Conservation (phyloP, 2,329 filamentous ascomycete species). For the Xylariomycetidae sp. region DNA sequence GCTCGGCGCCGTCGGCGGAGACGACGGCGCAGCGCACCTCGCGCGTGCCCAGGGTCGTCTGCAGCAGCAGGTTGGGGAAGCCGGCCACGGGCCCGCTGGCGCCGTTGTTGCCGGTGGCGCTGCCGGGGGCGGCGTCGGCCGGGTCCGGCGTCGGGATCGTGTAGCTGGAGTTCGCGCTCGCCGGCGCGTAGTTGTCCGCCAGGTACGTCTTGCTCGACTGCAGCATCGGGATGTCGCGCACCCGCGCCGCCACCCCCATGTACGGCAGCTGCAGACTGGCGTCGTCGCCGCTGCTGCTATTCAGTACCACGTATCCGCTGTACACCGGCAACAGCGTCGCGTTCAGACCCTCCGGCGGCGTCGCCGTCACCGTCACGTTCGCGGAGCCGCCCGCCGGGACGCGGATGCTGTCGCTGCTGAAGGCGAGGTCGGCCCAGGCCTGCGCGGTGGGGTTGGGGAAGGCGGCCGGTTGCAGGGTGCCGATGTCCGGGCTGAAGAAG, state of each 20-base stretch:
- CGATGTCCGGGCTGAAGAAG: slow-evolving; percentile 17
- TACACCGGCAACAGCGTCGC: slow-evolving; percentile 33
- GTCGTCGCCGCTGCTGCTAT: slow-evolving; percentile 31
- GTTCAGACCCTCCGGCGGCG: slow-evolving; percentile 23
- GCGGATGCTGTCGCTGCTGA: slow-evolving; percentile 10
- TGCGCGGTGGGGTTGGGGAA: slow-evolving; percentile 12
- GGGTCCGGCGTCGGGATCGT: slow-evolving; percentile 1
- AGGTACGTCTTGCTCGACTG: slow-evolving; percentile 1
- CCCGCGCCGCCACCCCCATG: slow-evolving; percentile 32
- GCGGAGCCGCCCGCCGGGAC: neutral
- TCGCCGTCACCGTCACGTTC: slow-evolving; percentile 15
- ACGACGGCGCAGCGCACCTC: neutral
- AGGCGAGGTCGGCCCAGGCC: slow-evolving; percentile 7
- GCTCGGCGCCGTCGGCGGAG: neutral
- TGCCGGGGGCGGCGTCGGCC: neutral
- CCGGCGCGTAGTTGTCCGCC: slow-evolving; percentile 1
- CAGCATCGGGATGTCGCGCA: slow-evolving; percentile 6
- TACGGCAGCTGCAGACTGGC: slow-evolving; percentile 32
- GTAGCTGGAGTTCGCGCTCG: slow-evolving; percentile 2
- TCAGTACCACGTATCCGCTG: slow-evolving; percentile 36
- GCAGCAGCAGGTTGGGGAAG: neutral
- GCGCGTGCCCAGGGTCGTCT: slow-evolving; percentile 1
- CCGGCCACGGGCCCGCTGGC: neutral
- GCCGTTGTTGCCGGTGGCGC: neutral
- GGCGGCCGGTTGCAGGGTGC: slow-evolving; percentile 2